Conservation (phyloP, 2,329 filamentous ascomycete species). For the Aspergillus texensis region DNA sequence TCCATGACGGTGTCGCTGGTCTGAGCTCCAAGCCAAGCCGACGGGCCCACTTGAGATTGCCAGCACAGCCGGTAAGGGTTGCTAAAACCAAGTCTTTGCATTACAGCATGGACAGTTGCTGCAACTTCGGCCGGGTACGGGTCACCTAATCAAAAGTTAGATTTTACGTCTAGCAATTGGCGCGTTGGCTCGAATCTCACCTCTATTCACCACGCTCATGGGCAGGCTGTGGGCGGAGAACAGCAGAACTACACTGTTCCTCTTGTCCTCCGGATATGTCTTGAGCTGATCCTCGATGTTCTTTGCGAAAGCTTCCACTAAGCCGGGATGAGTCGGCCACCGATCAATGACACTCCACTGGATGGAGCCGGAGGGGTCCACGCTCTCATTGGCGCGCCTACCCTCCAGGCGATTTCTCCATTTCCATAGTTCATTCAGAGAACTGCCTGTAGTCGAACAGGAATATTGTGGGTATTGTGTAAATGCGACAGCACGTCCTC, state of each 20-base stretch:
- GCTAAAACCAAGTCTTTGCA: constrained; percentile 81
- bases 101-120: constrained; percentile 95
- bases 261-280: constrained; percentile 79
- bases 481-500: constrained; percentile 93
- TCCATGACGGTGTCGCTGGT: constrained; percentile 85
- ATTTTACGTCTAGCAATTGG: not conserved
- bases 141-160: constrained; percentile 61
- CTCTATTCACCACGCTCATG: constrained; percentile 95
- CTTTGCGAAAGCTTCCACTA: constrained; percentile 88
- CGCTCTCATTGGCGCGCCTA: constrained; percentile 60
- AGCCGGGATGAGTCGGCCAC: constrained; percentile 88
- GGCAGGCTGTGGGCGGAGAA: constrained; percentile 96
- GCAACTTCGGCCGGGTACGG: constrained; percentile 95
- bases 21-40: constrained; percentile 93
- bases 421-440: constrained; percentile 96
- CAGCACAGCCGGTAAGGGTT: constrained; percentile 94
- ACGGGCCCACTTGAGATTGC: constrained; percentile 97
- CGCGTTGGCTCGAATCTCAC: constrained; percentile 44
- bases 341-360: constrained; percentile 97
- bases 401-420: constrained; percentile 86
- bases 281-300: constrained; percentile 86
- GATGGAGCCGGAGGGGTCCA: constrained; percentile 68
- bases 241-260: constrained; percentile 79
- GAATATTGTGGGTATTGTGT: constrained; percentile 99
- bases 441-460: constrained; percentile 95